Evolutionary conservation across 768 basidiomycete genomes (phyloP).

Genomic region (Lactifluus pinguis): DNA sequence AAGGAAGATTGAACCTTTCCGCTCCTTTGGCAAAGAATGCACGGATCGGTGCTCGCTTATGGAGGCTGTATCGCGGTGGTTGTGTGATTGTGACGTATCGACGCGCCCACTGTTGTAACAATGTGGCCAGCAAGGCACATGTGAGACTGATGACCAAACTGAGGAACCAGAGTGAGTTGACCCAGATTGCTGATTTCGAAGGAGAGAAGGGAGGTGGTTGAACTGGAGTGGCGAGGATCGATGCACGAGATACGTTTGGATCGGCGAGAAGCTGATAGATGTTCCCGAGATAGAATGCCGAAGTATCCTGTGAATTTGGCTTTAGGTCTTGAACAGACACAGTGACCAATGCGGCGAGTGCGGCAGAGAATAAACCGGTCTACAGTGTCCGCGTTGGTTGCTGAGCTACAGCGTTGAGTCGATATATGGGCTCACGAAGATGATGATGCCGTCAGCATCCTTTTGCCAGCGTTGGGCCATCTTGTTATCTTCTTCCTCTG

Average conservation of each 20-base stretch:
- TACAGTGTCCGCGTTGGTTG: neutral
- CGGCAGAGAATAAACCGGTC: no score
- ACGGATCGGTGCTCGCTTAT: neutral
- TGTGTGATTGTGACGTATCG: neutral
- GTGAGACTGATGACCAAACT: no score
- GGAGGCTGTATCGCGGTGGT: neutral
- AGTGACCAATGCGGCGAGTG: no score
- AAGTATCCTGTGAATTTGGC: no score
- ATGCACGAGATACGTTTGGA: no score
- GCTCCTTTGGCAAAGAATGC: neutral
- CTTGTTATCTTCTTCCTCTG: neutral
- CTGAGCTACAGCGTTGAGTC: neutral
- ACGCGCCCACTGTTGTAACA: neutral
- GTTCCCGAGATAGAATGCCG: no score
- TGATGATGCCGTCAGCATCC: neutral
- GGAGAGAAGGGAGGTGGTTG: neutral
- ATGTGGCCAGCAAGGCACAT: neutral
- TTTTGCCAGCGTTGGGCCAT: neutral
- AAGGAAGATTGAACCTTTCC: neutral
- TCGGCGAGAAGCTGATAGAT: no score
- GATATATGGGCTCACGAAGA: neutral
- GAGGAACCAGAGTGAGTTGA: no score
- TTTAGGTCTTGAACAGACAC: no score
- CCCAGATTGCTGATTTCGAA: no score
- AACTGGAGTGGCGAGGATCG: neutral